Conservation (phyloP, 2,329 filamentous ascomycete genomes). For the Pyrenophora graminea region DNA sequence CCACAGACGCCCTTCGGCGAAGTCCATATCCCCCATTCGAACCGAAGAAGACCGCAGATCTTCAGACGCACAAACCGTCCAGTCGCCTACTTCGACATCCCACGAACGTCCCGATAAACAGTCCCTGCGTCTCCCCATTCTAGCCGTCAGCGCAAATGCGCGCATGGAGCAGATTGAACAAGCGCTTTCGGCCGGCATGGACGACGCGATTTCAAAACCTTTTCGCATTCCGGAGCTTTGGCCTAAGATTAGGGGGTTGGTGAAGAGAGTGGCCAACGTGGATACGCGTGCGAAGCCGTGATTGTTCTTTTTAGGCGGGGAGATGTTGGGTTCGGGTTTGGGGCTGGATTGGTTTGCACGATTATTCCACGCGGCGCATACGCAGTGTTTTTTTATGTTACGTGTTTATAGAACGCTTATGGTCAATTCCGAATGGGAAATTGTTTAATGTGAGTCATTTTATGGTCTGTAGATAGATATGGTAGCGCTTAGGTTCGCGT, state of each 20-base stretch:
- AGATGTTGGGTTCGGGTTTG: no score
- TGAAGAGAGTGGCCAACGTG: slow-evolving; percentile 6
- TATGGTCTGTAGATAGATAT: no score
- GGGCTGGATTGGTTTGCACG: no score
- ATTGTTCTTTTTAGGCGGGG: neutral
- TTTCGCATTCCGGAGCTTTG: slow-evolving; percentile 32
- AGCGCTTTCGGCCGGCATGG: slow-evolving; percentile 39
- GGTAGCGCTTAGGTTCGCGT: no score
- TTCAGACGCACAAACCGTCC: neutral
- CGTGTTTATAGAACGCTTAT: no score
- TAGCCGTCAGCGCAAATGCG: slow-evolving; percentile 45
- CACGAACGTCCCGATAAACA: neutral
- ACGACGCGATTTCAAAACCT: slow-evolving; percentile 34
- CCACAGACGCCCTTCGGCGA: neutral
- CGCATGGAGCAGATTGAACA: slow-evolving; percentile 38
- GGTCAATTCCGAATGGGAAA: no score
- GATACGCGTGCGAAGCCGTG: neutral
- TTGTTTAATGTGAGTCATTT: no score
- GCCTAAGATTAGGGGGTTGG: slow-evolving; percentile 20
- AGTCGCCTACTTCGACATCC: neutral
- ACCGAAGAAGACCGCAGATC: neutral
- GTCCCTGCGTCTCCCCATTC: slow-evolving; percentile 27
- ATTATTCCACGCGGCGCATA: no score
- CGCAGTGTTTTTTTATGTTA: no score
- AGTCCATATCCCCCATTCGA: slow-evolving; percentile 3